phyloP scores from a whole-genome alignment of 371 early-diverging fungal species.

The Mortierella sp. region DNA sequence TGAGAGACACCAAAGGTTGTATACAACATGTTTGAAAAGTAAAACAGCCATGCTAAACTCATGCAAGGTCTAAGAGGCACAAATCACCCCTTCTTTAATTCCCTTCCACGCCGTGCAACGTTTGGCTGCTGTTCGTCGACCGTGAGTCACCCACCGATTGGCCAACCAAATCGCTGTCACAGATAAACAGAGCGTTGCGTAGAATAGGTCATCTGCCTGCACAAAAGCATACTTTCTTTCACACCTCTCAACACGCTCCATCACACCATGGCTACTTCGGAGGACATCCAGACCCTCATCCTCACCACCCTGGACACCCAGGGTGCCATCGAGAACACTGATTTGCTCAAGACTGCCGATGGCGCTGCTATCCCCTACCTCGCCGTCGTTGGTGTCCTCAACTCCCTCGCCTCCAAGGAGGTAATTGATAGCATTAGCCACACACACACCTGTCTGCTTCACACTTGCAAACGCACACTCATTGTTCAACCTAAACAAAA shows the following conservation, averaged over 20 bases:
- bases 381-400: constrained; percentile 86
- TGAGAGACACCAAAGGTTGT: not conserved
- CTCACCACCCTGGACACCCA: constrained; percentile 77
- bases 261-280: constrained; percentile 55
- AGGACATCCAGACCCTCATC: constrained; percentile 79
- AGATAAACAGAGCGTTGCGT: not conserved
- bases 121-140: constrained; percentile 5
- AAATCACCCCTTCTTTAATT: not conserved
- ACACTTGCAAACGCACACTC: not conserved
- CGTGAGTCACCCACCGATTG: constrained; percentile 9
- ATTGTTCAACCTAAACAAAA: not conserved
- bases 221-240: not conserved
- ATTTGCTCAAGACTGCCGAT: constrained; percentile 67
- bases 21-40: not conserved
- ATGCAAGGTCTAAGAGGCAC: not conserved
- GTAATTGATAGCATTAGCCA: constrained; percentile 65
- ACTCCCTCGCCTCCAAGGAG: constrained; percentile 89
- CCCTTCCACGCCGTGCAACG: constrained; percentile 2
- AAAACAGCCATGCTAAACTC: not conserved
- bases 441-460: not conserved
- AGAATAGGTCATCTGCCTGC: not conserved
- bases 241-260: constrained; percentile 16
- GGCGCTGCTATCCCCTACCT: constrained; percentile 77
- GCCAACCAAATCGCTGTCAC: constrained; percentile 2
- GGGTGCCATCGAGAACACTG: constrained; percentile 75